Evolutionary conservation across 2,329 filamentous ascomycete genomes (phyloP).

Genomic region (Alternaria alternata): DNA sequence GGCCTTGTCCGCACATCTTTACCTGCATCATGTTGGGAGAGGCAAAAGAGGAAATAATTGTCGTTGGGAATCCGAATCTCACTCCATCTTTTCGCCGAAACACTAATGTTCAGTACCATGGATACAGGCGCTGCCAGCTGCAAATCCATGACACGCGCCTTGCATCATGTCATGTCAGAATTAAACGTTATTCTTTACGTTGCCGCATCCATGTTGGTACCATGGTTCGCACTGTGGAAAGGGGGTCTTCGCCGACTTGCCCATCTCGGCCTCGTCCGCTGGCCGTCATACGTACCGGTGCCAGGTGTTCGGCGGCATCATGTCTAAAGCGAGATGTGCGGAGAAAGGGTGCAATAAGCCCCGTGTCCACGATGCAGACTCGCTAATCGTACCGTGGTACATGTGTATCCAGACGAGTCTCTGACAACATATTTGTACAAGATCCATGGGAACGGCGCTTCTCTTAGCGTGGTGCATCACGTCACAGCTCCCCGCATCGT

Average conservation of each 20-base stretch:
- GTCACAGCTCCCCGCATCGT: neutral
- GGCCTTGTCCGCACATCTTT: neutral
- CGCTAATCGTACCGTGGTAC: neutral
- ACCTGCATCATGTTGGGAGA: neutral
- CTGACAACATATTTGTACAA: neutral
- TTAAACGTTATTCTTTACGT: conserved; percentile 11
- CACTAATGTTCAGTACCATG: conserved; percentile 12
- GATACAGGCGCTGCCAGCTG: neutral
- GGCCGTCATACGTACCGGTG: neutral
- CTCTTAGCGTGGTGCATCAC: neutral
- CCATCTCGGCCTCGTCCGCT: neutral
- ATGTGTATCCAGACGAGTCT: neutral
- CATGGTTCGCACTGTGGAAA: conserved; percentile 10
- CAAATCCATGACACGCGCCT: conserved; percentile 10
- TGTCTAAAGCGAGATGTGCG: neutral
- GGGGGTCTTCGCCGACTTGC: conserved; percentile 8
- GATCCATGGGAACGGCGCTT: neutral
- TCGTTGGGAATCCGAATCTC: neutral
- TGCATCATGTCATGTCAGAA: conserved; percentile 17
- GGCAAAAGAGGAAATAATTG: neutral
- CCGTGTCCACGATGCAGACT: neutral
- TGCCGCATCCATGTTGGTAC: conserved; percentile 2
- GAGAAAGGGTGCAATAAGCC: neutral
- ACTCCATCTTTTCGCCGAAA: conserved; percentile 3
- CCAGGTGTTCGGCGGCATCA: neutral